These are phyloP conservation scores for Hordeum pubiflorum DNA, from an alignment of 202 grass and related monocot species.

Conservation along the genomic window DNA sequence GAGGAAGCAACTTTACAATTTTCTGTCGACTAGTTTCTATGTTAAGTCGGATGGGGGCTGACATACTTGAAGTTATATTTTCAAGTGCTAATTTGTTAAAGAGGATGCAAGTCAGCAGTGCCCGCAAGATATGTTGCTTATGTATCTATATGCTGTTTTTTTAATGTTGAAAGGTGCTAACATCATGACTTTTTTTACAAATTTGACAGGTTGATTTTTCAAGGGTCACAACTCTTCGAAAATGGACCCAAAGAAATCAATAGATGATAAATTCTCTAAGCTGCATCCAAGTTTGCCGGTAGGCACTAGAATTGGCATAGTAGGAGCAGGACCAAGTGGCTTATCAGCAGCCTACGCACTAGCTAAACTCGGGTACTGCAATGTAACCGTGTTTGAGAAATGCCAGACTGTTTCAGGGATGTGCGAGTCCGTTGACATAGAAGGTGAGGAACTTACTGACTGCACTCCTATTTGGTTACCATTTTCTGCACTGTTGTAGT, in stretches of 20 bases:
- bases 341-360: slow-evolving; percentile 60
- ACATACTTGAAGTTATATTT: slow-evolving; percentile 8
- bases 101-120: background rate
- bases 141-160: background rate
- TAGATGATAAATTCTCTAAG: slow-evolving; percentile 52
- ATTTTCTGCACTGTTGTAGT: background rate
- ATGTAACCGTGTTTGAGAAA: slow-evolving; percentile 66
- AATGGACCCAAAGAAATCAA: slow-evolving; percentile 43
- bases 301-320: slow-evolving; percentile 49
- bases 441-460: slow-evolving; percentile 30
- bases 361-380: slow-evolving; percentile 59
- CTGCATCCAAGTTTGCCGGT: slow-evolving; percentile 53
- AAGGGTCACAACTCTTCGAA: slow-evolving; percentile 5
- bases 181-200: background rate
- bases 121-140: background rate
- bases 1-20: slow-evolving; percentile 1
- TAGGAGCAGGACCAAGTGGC: slow-evolving; percentile 60
- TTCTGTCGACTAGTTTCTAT: background rate
- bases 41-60: background rate
- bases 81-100: background rate
- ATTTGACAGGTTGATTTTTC: slow-evolving; percentile 39
- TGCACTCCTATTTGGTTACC: background rate
- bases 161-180: slow-evolving; percentile 5
- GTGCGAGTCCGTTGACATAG: slow-evolving; percentile 62
- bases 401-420: slow-evolving; percentile 56